Evolutionary conservation across 1,284 basidiomycete species (phyloP), one percentile per base, ranked within the genome.

Genomic region (Tilletia walkeri): DNA sequence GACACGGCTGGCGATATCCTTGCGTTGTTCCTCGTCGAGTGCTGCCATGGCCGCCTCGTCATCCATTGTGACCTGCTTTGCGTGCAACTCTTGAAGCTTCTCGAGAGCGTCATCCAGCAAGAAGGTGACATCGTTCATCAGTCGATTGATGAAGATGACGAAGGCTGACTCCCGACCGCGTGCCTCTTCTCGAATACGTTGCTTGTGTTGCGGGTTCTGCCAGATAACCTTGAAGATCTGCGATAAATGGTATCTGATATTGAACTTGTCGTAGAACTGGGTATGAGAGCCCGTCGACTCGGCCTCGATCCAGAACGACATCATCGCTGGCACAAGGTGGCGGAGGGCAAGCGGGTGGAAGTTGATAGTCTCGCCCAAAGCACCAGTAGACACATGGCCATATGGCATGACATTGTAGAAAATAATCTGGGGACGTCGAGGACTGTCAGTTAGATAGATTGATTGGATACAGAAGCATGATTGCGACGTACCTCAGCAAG

Each of bases 101-200:
- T 90, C 90, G 68, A 99, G 87, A 4, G 94, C 95, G 81, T 99
- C 96, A 83, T 99, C 95, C 86, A 99, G 90, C 72, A 99, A 90
- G 85, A 94, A 99, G 0, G 96, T 99, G 61, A 96, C 94, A 81
- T 99, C 96, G 87, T 97, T 98, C 88, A 99, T 97, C 88, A 99
- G 91, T 78, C 98, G 87, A 85, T 99, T 99, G 85, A 94, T 89
- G 84, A 99, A 99, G 68, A 92, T 90, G 72, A 98, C 90, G 67
- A 83, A 83, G 45, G 76, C 74, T 24, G 73, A 69, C 14, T 70
- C 71, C 61, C 74, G 71, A 36, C 69, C 73, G 50, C 65, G 54
- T 16, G 82, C 76, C 66, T 77, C 76, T 14, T 65, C 66, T 39
- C 78, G 77, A 38, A 83, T 73, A 56, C 79, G 79, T 73, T 75